Base-by-base conservation (phyloP, 768 basidiomycete genomes). In the Antrodiella citrinella region DNA sequence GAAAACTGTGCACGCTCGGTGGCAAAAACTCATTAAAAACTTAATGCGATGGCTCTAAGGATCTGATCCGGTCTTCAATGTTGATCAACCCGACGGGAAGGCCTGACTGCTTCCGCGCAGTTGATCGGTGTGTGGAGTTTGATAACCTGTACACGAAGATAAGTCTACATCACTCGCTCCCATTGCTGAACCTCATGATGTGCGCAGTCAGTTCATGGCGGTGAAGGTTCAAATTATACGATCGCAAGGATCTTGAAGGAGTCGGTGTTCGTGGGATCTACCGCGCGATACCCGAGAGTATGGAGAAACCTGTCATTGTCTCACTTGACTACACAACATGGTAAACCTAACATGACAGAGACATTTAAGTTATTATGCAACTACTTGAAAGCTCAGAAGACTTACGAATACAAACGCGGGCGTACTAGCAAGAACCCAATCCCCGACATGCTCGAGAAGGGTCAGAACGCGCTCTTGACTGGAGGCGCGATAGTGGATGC, bases 61-160 rank as follows among this genome's bases (percentile, higher is more conserved):
- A 52, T 0, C 52, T 53, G 35, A 62, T 64, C 35, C 53, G 59
- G 1, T 69, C n/a, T n/a, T n/a, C n/a, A n/a, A n/a, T n/a, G n/a
- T n/a, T 22, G 13, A 44, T 61, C 3, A 75, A 74, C 50, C 72
- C 67, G 0, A 70, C 62, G 0, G 70, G 72, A 0, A 59, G 62
- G 26, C 44, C 50, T 5, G 57, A 59, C 2, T 51, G 52, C 0
- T 76, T 66, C 30, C 53, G 62, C 1, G 64, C 59, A 0, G 56
- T 72, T 2, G 72, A 75, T 45, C 75, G 71, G 72, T 46, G 65
- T 5, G 56, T 71, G 1, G 71, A 77, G 50, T 58, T 67, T 2
- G 67, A 72, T 24, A 75, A 75, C 50, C 61, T 73, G 1, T 72
- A 65, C n/a, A 72, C 62, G 4, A 76, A 74, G 59, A 71, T 71